Conservation (phyloP, 805 yeast species). For the Schizosaccharomyces japonicus region DNA sequence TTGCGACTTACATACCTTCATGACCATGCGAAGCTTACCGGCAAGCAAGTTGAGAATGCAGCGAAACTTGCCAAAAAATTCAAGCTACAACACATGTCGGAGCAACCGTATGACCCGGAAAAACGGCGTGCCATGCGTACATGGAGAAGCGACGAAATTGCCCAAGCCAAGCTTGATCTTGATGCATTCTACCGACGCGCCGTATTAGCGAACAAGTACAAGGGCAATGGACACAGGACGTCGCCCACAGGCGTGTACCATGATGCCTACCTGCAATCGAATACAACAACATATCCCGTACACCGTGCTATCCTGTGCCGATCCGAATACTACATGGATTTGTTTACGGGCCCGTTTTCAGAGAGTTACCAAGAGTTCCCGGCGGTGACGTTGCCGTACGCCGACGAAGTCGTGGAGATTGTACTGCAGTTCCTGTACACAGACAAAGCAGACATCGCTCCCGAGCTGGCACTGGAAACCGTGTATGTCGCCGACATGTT, state of each 20-base stretch:
- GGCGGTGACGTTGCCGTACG: neutral
- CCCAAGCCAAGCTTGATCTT: neutral
- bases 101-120: neutral
- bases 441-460: slow-evolving; percentile 29
- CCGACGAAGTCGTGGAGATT: slow-evolving; percentile 10
- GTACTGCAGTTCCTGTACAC: slow-evolving; percentile 33
- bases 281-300: slow-evolving; percentile 27
- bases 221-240: neutral
- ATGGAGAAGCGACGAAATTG: neutral
- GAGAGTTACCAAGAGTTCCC: slow-evolving; percentile 14
- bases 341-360: slow-evolving; percentile 31
- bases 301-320: slow-evolving; percentile 38
- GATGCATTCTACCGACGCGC: neutral
- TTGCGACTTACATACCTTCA: neutral
- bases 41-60: neutral
- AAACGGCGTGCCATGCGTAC: no score
- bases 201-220: neutral
- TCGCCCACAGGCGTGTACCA: neutral
- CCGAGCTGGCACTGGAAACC: slow-evolving; percentile 29
- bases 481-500: slow-evolving; percentile 33
- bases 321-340: slow-evolving; percentile 37
- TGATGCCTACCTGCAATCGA: neutral
- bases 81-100: neutral
- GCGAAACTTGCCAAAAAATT: neutral
- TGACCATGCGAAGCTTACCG: neutral